Evolutionary conservation across 495 filamentous ascomycete genomes (phyloP), one percentile per base, ranked within the genome.

Genomic region (Penicillium canariense): DNA sequence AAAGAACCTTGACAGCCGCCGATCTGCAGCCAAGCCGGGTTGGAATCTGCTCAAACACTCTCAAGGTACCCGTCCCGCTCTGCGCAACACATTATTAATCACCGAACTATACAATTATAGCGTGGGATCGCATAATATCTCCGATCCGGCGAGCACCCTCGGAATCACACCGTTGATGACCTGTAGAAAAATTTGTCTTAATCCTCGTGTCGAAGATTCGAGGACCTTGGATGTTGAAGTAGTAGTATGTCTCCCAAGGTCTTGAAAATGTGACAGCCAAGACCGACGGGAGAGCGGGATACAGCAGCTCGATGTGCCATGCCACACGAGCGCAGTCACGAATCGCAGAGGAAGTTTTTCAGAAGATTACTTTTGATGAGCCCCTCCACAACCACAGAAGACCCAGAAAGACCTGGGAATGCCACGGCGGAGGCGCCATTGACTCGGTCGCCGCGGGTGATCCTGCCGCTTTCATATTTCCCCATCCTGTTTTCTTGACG

Each of bases 21-120:
- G 63, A 63, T 63, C 57, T 39, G 51, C 54, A 38, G 12, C 32
- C n/a, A 9, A 35, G 26, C n/a, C 10, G 30, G 12, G 1, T 11
- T 38, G 35, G 67, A 72, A 72, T 47, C 49, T 68, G 58, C 71
- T 72, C 71, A 74, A 74, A 70, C 50, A 51, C 57, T 44, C 71
- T 74, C 71, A 72, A 65, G 69, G 69, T 70, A 56, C 66, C 57
- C 58, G 38, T 22, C 36, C 43, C 45, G 17, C n/a, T 26, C 25
- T 11, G 11, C 20, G 11, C 38, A 23, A 42, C 22, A 18, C 20
- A 12, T 23, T 23, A 42, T 8, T 0, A n/a, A 12, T 11, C 12
- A 18, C 20, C 12, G n/a, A 42, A 42, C 18, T 23, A 22, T 20
- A 22, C 17, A 18, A 8, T 22, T 39, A 40, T 23, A 11, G 38